These are phyloP conservation scores for Fraxinus angustifolia DNA, from an alignment of 305 asterid genomes.

Conservation along the genomic window DNA sequence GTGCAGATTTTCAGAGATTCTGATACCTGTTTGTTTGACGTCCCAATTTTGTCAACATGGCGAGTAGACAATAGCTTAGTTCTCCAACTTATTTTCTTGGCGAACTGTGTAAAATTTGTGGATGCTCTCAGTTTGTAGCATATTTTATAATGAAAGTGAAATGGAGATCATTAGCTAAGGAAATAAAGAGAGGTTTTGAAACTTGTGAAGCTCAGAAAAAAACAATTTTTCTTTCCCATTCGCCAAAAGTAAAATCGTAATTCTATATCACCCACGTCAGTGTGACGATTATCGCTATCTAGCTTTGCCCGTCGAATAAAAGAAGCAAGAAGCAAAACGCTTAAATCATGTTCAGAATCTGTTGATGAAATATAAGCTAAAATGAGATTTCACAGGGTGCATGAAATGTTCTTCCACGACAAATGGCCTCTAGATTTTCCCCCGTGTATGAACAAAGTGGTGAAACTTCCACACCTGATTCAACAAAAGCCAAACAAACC, in stretches of 20 bases:
- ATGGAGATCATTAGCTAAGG: background rate
- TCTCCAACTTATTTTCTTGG: background rate
- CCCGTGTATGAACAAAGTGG: conserved; percentile 92
- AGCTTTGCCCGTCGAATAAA: background rate
- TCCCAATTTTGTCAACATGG: background rate
- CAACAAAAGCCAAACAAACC: background rate
- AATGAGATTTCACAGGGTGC: conserved; percentile 35
- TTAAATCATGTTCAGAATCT: background rate
- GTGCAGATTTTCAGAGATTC: background rate
- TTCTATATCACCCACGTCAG: background rate
- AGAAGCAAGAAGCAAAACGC: background rate
- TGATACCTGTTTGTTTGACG: background rate
- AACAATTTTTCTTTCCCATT: background rate
- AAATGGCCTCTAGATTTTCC: conserved; percentile 83
- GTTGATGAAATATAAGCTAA: background rate
- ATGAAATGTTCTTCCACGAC: conserved; percentile 91
- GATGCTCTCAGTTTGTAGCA: background rate
- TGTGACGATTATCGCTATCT: background rate
- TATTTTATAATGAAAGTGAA: background rate
- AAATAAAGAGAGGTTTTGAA: background rate
- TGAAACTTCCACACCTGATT: conserved; percentile 87
- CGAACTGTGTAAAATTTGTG: background rate
- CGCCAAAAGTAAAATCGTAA: background rate
- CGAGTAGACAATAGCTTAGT: background rate
- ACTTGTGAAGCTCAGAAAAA: background rate